A percentile compares a stretch with the other conserved stretches of the same genome.
Conservation (phyloP, 2,329 filamentous ascomycete genomes). For the Botrytis tulipae region DNA sequence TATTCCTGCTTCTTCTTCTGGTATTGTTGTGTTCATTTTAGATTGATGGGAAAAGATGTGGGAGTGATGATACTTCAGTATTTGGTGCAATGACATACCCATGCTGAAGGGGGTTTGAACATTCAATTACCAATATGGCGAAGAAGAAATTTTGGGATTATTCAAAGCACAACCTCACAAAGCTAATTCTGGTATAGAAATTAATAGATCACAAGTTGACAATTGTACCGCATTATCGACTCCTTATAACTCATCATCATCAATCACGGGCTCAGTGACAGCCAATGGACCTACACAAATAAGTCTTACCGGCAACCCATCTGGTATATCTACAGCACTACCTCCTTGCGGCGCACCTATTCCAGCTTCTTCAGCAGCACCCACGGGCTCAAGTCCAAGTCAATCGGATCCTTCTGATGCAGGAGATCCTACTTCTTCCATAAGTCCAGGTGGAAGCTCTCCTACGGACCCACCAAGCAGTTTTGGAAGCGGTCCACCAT, state of each 20-base stretch:
- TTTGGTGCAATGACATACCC: rapidly evolving
- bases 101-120: background rate
- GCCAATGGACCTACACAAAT: background rate
- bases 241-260: background rate
- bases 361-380: background rate
- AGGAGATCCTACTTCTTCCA: background rate
- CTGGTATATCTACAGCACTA: background rate
- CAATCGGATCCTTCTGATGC: background rate
- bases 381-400: background rate
- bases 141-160: rapidly evolving
- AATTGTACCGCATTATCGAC: background rate
- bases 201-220: background rate
- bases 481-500: background rate
- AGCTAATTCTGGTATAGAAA: background rate
- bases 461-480: background rate
- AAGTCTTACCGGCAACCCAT: background rate
- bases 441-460: background rate
- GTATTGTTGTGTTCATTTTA: background rate
- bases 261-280: background rate
- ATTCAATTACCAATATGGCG: background rate
- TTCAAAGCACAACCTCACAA: background rate
- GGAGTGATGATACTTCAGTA: background rate
- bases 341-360: background rate
- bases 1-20: background rate
- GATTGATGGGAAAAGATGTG: too few species aligned